Evolutionary conservation across 495 filamentous ascomycete species (phyloP).

Genomic region (Rhypophila decipiens): DNA sequence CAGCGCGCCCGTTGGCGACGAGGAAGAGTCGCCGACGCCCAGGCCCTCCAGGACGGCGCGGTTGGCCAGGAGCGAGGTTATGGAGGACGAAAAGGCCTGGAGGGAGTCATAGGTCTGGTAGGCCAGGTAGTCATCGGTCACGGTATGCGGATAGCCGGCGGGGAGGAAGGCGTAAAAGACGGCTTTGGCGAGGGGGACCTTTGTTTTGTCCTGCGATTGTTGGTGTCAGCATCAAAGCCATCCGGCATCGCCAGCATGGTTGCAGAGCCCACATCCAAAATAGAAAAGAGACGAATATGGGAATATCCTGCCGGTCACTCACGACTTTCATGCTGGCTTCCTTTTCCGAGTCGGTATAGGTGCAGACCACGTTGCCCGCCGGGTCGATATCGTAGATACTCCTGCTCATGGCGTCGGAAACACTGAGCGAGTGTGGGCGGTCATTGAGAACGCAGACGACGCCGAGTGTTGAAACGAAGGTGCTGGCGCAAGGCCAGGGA

Average conservation of each 20-base stretch:
- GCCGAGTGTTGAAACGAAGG: not conserved
- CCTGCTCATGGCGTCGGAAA: constrained; percentile 20
- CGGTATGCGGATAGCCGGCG: constrained; percentile 84
- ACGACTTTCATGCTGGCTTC: constrained; percentile 10
- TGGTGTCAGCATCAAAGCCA: too few species aligned
- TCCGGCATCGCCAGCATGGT: too few species aligned
- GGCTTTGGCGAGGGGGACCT: constrained; percentile 23
- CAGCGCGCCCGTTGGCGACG: constrained; percentile 80
- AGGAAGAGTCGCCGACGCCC: constrained; percentile 80
- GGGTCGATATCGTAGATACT: constrained; percentile 32
- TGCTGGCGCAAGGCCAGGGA: not conserved
- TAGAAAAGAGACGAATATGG: too few species aligned
- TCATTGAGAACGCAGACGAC: not conserved
- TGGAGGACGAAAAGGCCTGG: constrained; percentile 92
- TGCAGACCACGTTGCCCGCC: constrained; percentile 30
- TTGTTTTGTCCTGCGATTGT: constrained; percentile 20
- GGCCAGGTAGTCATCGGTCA: constrained; percentile 81
- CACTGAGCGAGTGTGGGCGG: constrained; percentile 5
- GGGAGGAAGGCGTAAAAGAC: constrained; percentile 79
- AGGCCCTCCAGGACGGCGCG: constrained; percentile 88
- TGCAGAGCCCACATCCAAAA: too few species aligned
- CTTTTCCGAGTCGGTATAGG: constrained; percentile 19
- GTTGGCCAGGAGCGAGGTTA: constrained; percentile 80
- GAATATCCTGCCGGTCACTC: too few species aligned
- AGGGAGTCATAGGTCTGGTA: constrained; percentile 73